Evolutionary conservation across 139 green algal genomes (phyloP).

Genomic region (Dunaliella sp.): DNA sequence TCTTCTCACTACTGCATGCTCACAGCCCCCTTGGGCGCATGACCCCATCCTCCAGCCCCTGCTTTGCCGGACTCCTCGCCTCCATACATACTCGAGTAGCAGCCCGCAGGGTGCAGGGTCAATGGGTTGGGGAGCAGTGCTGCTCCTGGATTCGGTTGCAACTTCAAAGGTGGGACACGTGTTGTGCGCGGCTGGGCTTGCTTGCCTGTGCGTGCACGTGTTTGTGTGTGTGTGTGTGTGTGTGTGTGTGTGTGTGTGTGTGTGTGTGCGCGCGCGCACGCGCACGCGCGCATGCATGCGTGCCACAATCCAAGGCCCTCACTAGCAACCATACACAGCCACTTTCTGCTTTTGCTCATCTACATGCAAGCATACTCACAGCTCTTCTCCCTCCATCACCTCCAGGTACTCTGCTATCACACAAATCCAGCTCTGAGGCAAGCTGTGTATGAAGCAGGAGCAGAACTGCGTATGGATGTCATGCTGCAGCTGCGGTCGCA

Average conservation of each 20-base stretch:
- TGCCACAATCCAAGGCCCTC: background rate
- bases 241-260: background rate
- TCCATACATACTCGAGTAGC: background rate
- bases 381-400: no score
- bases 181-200: no score
- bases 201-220: no score
- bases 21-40: slow-evolving; percentile 5
- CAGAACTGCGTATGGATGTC: background rate
- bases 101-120: background rate
- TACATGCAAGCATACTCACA: no score
- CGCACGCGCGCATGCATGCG: no score
- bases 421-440: background rate
- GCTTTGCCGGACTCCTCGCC: background rate
- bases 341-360: no score
- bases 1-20: no score
- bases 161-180: background rate
- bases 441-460: background rate
- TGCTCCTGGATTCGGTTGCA: background rate
- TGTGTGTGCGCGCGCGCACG: background rate
- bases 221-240: background rate
- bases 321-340: no score
- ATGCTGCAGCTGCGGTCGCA: background rate
- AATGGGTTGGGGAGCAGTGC: background rate
- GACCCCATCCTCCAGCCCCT: background rate
- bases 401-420: background rate